phyloP scores from a whole-genome alignment of 768 basidiomycete genomes.

The Suillus occidentalis region DNA sequence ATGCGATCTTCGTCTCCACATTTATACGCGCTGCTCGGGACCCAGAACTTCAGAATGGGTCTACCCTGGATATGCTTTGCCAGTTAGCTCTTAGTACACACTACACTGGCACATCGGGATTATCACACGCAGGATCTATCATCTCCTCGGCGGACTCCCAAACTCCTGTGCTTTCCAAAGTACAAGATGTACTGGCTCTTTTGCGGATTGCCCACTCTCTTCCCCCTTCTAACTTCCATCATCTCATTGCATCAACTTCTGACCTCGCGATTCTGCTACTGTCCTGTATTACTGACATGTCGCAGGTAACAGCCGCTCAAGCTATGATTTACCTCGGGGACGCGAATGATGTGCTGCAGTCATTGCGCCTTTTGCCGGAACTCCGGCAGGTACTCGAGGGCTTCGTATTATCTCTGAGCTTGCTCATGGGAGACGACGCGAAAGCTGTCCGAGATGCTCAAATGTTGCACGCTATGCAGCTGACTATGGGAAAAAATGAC shows the following conservation, averaged over 20 bases:
- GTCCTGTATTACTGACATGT: slow-evolving; percentile 58
- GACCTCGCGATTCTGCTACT: slow-evolving; percentile 64
- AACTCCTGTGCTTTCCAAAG: slow-evolving; percentile 47
- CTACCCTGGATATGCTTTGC: slow-evolving; percentile 72
- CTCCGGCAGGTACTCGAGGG: slow-evolving; percentile 59
- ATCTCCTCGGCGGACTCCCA: slow-evolving; percentile 52
- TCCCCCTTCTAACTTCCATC: slow-evolving; percentile 51
- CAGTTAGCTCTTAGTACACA: slow-evolving; percentile 63
- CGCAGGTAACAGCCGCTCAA: slow-evolving; percentile 61
- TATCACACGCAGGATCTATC: slow-evolving; percentile 54
- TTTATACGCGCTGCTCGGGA: slow-evolving; percentile 69
- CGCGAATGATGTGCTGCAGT: slow-evolving; percentile 53
- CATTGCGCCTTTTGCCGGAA: slow-evolving; percentile 49
- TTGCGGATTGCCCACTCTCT: slow-evolving; percentile 57
- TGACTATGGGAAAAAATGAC: slow-evolving; percentile 58
- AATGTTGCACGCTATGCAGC: slow-evolving; percentile 63
- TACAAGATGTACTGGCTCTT: slow-evolving; percentile 62
- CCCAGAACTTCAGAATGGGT: slow-evolving; percentile 58
- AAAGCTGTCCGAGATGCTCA: slow-evolving; percentile 72
- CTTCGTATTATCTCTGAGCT: slow-evolving; percentile 57
- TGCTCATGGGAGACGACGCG: slow-evolving; percentile 66
- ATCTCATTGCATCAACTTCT: slow-evolving; percentile 56
- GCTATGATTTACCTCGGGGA: slow-evolving; percentile 50
- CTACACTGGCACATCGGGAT: slow-evolving; percentile 47
- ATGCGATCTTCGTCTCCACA: slow-evolving; percentile 60